Evolutionary conservation across 345 rosid species (phyloP).

Genomic region (Atalantia buxifolia): DNA sequence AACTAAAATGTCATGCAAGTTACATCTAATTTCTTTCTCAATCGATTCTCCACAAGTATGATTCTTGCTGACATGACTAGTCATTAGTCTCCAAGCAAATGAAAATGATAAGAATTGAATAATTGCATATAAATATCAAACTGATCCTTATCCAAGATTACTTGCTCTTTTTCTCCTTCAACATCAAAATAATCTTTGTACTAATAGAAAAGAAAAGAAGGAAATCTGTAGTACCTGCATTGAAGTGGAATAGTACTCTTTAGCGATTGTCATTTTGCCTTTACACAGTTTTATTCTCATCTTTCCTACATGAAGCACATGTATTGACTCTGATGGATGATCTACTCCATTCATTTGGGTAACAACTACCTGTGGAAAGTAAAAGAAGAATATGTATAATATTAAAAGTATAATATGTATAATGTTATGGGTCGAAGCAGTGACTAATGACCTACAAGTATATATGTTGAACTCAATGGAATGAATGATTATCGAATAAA

Average conservation of each 20-base stretch:
- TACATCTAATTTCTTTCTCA: background rate
- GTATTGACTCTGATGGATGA: slow-evolving; percentile 73
- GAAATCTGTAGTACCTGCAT: slow-evolving; percentile 65
- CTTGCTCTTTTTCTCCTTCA: background rate
- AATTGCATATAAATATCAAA: background rate
- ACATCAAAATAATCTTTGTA: background rate
- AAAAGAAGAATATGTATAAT: background rate
- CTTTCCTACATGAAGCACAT: slow-evolving; percentile 82
- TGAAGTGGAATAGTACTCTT: slow-evolving; percentile 79
- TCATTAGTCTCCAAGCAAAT: background rate
- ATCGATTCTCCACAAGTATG: background rate
- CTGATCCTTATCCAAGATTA: background rate
- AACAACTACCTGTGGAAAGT: slow-evolving; percentile 58
- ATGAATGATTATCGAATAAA: background rate
- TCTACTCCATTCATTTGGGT: slow-evolving; percentile 74
- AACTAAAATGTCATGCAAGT: background rate
- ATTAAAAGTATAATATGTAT: background rate
- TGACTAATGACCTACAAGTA: background rate
- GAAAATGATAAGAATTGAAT: background rate
- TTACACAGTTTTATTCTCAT: slow-evolving; percentile 94
- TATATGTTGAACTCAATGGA: background rate
- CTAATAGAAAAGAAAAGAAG: background rate
- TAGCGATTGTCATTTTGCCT: slow-evolving; percentile 65
- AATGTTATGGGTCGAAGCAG: background rate
- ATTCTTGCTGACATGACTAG: background rate